Percentiles rank a stretch among this genome's conserved stretches.
Conservation (phyloP, 345 rosid genomes). For the Populus euphratica region DNA sequence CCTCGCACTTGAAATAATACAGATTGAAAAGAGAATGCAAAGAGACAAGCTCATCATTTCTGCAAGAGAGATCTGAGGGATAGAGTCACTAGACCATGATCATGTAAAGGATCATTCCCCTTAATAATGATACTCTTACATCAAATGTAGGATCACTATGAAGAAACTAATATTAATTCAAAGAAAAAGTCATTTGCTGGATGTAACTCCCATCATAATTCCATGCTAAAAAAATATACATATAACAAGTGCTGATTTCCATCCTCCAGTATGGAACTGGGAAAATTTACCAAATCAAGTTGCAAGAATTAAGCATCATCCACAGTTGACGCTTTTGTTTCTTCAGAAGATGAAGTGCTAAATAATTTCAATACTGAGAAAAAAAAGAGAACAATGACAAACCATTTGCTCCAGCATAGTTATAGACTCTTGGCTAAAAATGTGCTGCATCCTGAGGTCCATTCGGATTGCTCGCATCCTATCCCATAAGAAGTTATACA, state of each 20-base stretch:
- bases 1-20: too few relatives aligned
- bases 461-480: slow-evolving; percentile 96
- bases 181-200: not conserved
- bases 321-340: not conserved
- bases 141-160: too few relatives aligned
- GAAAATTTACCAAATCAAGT: not conserved
- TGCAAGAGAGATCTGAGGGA: too few relatives aligned
- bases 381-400: slow-evolving; percentile 12
- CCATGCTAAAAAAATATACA: not conserved
- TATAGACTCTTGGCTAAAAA: slow-evolving; percentile 71
- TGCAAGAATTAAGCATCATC: not conserved
- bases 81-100: too few relatives aligned
- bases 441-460: slow-evolving; percentile 98
- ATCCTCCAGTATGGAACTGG: not conserved
- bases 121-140: too few relatives aligned
- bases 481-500: slow-evolving; percentile 95
- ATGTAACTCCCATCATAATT: not conserved
- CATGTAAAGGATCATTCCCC: too few relatives aligned
- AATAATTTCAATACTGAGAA: not conserved
- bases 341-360: too few relatives aligned
- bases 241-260: not conserved
- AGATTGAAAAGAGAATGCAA: too few relatives aligned
- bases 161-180: too few relatives aligned
- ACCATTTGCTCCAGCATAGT: slow-evolving; percentile 98
- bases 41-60: too few relatives aligned